Evolutionary conservation across 176 grass and related monocot species (phyloP).

Genomic region (Carex cristatella): DNA sequence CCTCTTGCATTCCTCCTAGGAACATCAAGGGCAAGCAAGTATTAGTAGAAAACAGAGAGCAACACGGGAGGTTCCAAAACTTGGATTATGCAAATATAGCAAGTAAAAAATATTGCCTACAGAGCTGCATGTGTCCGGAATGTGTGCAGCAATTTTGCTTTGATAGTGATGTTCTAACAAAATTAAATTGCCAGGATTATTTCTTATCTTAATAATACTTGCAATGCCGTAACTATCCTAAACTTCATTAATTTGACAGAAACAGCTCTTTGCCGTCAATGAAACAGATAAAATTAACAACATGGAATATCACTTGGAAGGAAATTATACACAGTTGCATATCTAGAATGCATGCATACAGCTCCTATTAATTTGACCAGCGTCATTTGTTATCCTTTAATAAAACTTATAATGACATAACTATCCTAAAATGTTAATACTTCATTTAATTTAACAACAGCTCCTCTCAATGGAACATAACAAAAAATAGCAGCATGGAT

Average conservation of each 20-base stretch:
- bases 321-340: background rate
- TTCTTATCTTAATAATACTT: background rate
- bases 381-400: background rate
- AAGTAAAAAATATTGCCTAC: background rate
- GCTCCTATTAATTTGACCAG: background rate
- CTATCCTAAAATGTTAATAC: background rate
- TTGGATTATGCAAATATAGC: background rate
- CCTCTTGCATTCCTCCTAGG: slow-evolving; percentile 88
- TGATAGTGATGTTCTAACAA: background rate
- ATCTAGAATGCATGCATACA: background rate
- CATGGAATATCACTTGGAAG: background rate
- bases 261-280: background rate
- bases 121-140: background rate
- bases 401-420: background rate
- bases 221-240: background rate
- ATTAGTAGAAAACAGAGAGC: slow-evolving; percentile 28
- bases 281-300: background rate
- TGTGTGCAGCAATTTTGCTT: background rate
- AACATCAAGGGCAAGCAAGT: slow-evolving; percentile 21
- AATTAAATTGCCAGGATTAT: background rate
- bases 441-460: background rate
- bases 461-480: background rate
- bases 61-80: background rate
- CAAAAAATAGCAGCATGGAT: background rate
- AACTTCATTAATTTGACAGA: background rate